Base-by-base conservation (phyloP, 2,329 filamentous ascomycete species). In the Alternaria arbusti region DNA sequence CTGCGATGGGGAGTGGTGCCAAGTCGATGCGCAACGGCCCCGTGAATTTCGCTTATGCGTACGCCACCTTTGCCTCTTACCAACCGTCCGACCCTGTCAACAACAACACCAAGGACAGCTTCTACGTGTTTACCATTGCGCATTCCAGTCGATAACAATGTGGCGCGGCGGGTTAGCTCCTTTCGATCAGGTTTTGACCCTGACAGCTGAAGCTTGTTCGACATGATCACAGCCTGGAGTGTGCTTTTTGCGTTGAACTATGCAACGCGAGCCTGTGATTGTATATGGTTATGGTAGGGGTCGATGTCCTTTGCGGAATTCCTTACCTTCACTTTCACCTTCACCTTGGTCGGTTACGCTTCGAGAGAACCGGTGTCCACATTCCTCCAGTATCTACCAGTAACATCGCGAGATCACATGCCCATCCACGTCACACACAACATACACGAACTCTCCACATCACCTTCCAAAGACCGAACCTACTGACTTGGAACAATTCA, bases 31-130 rank as follows among this genome's bases (percentile, higher is more conserved):
- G 52, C 49, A 59, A 40, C 49, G 32, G 57, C 56, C 56, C 58
- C 62, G 57, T 63, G 50, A 67, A 70, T 69, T 44, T 70, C 64
- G 67, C 67, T 69, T 68, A 32, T 23, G 40, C 43, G 40, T 47
- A 43, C 50, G 57, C 47, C 57, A 59, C 32, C 47, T 55, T 30
- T 26, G 45, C 55, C 63, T 46, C 58, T 50, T 15, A 32, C 56
- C 59, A 59, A 46, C 57, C 57, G 43, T 56, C 40, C 58, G 50
- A 49, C 43, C 57, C 43, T 46, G 10, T 49, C 43, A 44, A 60
- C 54, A 25, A 54, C 51, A 64, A 61, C 60, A 40, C 50, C 54
- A 55, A 46, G 17, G 43, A 57, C 30, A 60, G 46, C 54, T 49
- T 17, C 54, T 47, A 17, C 22, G 49, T 49, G 36, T 54, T 59